Evolutionary conservation across 2,329 filamentous ascomycete species (phyloP), one percentile per base, ranked within the genome.

Genomic region (Clarireedia paspali): DNA sequence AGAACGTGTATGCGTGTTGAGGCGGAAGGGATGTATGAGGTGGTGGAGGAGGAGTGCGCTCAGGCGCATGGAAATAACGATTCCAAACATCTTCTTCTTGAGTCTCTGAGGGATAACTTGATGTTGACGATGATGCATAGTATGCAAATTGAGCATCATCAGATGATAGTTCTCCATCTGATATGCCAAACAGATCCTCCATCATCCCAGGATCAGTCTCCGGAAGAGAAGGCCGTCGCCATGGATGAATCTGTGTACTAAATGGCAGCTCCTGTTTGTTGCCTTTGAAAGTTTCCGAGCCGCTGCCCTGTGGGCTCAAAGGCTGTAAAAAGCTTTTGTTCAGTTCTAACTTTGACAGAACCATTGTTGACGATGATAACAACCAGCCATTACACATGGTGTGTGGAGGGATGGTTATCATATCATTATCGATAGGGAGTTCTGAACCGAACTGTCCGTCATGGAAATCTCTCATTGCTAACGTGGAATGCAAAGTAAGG

Each of bases 401-500:
- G 20, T 45, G 47, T 50, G 53, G 53, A 50, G 30, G 27, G 14
- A 50, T 15, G n/a, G 47, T 38, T 50, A 55, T 55, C 47, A 55
- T 50, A 55, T 55, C 47, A 55, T 50, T 50, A 55, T 55, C 53
- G 47, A 55, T 55, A 55, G 48, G 42, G 30, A 48, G 45, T 12
- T 17, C 39, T 10, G 26, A n/a, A 17, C 44, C 36, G 23, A 49
- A 48, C 9, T 27, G 48, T 49, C 20, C 24, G 44, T 49, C 49
- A 46, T 46, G 23, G 39, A 36, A 54, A 54, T 34, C 52, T 39
- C 34, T 30, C 53, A 55, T 55, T 45, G 15, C 44, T 55, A 23
- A 12, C 9, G 26, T 50, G 53, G 53, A 55, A 55, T 55, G 53
- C 44, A 44, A 55, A 27, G 53, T 12, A 44, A 55, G 36, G 47